Evolutionary conservation across 495 filamentous ascomycete species (phyloP), one percentile per base, ranked within the genome.

Genomic region (Penicillium daleae): DNA sequence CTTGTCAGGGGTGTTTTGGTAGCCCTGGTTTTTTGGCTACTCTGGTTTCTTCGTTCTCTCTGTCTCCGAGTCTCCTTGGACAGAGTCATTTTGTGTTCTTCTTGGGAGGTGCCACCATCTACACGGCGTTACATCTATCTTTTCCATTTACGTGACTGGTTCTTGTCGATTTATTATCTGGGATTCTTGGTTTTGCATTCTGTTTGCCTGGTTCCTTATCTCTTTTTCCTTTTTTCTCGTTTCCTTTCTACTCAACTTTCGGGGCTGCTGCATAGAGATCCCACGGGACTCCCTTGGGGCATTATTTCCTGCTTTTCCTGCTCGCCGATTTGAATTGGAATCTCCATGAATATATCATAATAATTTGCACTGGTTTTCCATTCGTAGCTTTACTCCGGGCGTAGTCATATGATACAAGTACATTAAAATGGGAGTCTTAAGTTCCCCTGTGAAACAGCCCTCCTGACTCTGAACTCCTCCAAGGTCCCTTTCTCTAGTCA

Each of bases 101-200:
- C 44, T 32, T 17, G 31, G 52, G 33, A 33, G 51, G 31, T 54
- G 27, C 40, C 42, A 40, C 50, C 59, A 68, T 68, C 62, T 65
- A 68, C 68, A 73, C 65, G 70, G 70, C 68, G 70, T 71, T 66
- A n/a, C n/a, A n/a, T n/a, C n/a, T 12, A 57, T 12, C n/a, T 33
- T 2, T 27, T 55, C 56, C 54, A 26, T 58, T 48, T 8, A 4
- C 13, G 35, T 39, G 35, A 39, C 17, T 39, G 35, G 15, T 39
- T 39, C 12, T 17, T 15, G 35, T 49, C 15, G 15, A 51, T 54
- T 35, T 53, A 26, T 39, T 57, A 46, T 46, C 24, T 17, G 46
- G 46, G 46, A 29, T 26, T 13, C 13, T 29, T 50, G 26, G 12
- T 49, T 27, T 29, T 50, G 46, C 46, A 50, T 50, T 13, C 46